Percentiles rank a stretch among this genome's conserved stretches.
Evolutionary conservation across 257 asterid genomes (phyloP).

Genomic region (Penstemon eatonii): DNA sequence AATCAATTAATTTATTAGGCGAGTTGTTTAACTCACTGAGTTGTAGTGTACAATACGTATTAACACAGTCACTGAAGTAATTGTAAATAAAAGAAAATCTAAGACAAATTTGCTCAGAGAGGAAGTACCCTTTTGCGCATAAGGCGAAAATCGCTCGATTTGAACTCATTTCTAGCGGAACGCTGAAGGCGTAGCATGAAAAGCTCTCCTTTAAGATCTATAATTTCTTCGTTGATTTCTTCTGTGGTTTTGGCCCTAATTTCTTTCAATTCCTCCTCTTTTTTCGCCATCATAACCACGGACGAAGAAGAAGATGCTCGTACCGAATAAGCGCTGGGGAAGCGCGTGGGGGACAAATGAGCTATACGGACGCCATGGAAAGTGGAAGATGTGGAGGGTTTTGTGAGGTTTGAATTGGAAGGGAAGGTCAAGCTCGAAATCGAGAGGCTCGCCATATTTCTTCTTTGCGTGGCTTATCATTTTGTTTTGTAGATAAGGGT

Average conservation of each 20-base stretch:
- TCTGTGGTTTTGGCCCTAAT: slow-evolving; percentile 76
- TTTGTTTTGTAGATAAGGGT: not conserved
- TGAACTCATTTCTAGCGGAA: slow-evolving; percentile 89
- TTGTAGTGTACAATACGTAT: not conserved
- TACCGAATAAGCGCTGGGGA: slow-evolving; percentile 22
- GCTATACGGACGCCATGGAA: slow-evolving; percentile 65
- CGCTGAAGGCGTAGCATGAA: slow-evolving; percentile 96
- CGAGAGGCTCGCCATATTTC: slow-evolving; percentile 65
- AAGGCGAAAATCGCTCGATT: slow-evolving; percentile 80
- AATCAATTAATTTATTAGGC: too few relatives aligned
- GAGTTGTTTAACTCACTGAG: too few relatives aligned
- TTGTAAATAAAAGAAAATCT: not conserved
- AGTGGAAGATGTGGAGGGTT: slow-evolving; percentile 46
- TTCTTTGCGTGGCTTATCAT: not conserved
- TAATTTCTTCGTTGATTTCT: slow-evolving; percentile 76
- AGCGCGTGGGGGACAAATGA: slow-evolving; percentile 45
- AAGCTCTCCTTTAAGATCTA: slow-evolving; percentile 94
- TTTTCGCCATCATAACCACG: slow-evolving; percentile 82
- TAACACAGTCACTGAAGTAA: not conserved
- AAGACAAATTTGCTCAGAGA: not conserved
- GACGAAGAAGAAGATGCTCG: slow-evolving; percentile 40
- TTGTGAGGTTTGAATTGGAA: slow-evolving; percentile 36
- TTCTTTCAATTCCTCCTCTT: slow-evolving; percentile 75
- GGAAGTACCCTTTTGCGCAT: slow-evolving; percentile 82
- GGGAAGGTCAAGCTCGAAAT: slow-evolving; percentile 46